Conservation (phyloP, 805 yeast species). For the Lachancea waltii region DNA sequence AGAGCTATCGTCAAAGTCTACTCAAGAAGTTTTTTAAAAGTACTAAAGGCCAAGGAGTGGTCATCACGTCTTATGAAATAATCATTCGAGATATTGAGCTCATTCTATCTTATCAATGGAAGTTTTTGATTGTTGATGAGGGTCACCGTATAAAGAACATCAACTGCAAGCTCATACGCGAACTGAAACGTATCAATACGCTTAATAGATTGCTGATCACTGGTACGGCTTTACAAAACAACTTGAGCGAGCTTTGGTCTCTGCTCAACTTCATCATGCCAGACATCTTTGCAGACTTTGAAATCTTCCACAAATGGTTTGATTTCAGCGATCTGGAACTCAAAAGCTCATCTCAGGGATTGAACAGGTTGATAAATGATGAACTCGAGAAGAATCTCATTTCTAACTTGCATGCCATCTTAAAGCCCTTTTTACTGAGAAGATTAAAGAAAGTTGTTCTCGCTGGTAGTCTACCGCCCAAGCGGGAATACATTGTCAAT, state of each 20-base stretch:
- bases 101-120: slow-evolving; percentile 58
- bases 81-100: slow-evolving; percentile 59
- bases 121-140: slow-evolving; percentile 85
- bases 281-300: slow-evolving; percentile 85
- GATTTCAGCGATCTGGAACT: slow-evolving; percentile 57
- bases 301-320: slow-evolving; percentile 89
- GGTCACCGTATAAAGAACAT: slow-evolving; percentile 89
- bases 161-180: slow-evolving; percentile 66
- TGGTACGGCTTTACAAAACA: slow-evolving; percentile 96
- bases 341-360: slow-evolving; percentile 25
- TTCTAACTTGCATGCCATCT: slow-evolving; percentile 73
- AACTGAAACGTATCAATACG: slow-evolving; percentile 58
- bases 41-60: slow-evolving; percentile 39
- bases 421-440: slow-evolving; percentile 81
- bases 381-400: slow-evolving; percentile 58
- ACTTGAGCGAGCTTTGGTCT: slow-evolving; percentile 87
- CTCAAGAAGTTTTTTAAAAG: slow-evolving; percentile 39
- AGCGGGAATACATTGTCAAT: slow-evolving; percentile 81
- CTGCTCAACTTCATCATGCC: slow-evolving; percentile 85
- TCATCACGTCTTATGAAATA: slow-evolving; percentile 79
- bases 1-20: slow-evolving; percentile 20
- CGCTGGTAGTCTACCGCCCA: slow-evolving; percentile 64
- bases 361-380: slow-evolving; percentile 44
- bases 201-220: slow-evolving; percentile 75
- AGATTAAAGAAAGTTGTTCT: slow-evolving; percentile 73